Base-by-base conservation (phyloP, 768 basidiomycete genomes). In the Lactarius indigo region DNA sequence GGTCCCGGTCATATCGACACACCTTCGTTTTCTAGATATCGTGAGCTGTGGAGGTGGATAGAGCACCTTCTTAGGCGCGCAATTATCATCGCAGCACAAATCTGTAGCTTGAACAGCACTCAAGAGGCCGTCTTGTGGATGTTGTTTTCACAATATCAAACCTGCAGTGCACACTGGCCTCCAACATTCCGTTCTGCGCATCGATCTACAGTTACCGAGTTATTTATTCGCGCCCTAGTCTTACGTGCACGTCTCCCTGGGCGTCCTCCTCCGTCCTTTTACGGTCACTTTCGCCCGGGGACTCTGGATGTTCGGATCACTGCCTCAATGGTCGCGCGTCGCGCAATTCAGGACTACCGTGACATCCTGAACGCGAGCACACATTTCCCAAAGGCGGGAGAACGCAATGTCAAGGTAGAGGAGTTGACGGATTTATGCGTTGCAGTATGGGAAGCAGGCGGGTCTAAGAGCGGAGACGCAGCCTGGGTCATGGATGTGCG, bases 41-140 rank as follows among this genome's bases (percentile, higher is more conserved):
- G 90, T 8, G 95, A 98, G 72, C 81, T 96, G 12, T 94, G 92
- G 82, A 82, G 94, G 59, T 95, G 92, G 91, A 80, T 85, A 3
- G 93, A 96, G 71, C 82, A 87, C 23, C 81, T 92, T 28, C 78
- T 95, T n/a, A 90, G 91, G 80, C 84, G 95, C n/a, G 87, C 87
- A 2, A 82, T 91, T 52, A 78, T 91, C 1, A 76, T 94, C 0
- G 83, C 87, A 18, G 79, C 91, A 3, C 81, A 82, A 17, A 76
- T 78, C 0, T 78, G 77, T 57, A 75, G 79, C 64, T 64, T 84
- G 15, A 74, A 64, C 17, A 70, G 72, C 64, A 73, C 74, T 12
- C 77, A 80, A 57, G 78, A 81, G 60, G 76, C 78, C 55, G 79
- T 79, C 12, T 74, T 90, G n/a, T 90, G 88, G 88, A 77, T 78